Conservation (phyloP, 2,329 filamentous ascomycete genomes). For the Talaromyces sp. region DNA sequence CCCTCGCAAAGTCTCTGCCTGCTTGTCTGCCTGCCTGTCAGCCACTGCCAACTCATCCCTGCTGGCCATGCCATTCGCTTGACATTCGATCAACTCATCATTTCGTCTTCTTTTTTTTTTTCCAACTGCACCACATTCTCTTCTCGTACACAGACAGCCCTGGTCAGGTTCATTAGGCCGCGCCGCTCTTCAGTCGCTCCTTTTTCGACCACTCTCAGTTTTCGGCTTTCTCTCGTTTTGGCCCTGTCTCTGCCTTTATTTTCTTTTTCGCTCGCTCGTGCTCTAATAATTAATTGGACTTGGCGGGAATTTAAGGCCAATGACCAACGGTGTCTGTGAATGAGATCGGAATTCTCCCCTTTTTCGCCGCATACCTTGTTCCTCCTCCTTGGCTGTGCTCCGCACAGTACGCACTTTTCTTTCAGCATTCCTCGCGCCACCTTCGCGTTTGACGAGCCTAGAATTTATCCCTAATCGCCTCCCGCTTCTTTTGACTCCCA, state of each 20-base stretch:
- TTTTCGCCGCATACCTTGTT: constrained; percentile 14
- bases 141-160: constrained; percentile 1
- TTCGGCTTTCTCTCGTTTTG: neutral
- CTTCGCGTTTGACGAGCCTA: constrained; percentile 2
- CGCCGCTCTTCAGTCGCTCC: neutral
- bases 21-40: neutral
- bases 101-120: constrained; percentile 1
- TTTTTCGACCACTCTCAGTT: neutral
- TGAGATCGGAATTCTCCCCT: constrained; percentile 5
- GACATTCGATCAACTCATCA: neutral
- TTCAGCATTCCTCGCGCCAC: constrained; percentile 7
- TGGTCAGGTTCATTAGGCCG: neutral
- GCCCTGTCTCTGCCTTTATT: neutral
- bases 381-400: constrained; percentile 11
- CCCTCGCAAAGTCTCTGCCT: neutral
- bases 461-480: neutral
- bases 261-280: neutral
- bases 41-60: constrained; percentile 5
- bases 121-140: constrained; percentile 10
- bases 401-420: neutral
- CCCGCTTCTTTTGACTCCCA: neutral
- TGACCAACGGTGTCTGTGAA: neutral
- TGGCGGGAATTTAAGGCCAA: neutral
- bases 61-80: constrained; percentile 12
- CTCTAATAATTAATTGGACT: neutral